Base-by-base conservation (phyloP, 306 rosid genomes). In the Corylus americana region DNA sequence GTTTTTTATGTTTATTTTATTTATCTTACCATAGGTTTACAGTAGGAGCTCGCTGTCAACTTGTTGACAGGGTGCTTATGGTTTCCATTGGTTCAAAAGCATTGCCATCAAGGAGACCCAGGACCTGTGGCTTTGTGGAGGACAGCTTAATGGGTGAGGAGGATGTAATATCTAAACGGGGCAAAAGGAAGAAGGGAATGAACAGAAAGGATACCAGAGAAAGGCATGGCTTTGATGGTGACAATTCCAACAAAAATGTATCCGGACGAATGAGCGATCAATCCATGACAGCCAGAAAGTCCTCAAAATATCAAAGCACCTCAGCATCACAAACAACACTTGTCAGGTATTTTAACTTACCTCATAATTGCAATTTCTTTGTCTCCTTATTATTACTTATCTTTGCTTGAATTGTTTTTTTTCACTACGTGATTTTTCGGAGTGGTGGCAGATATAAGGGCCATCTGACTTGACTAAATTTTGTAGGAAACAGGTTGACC, bases 401-500 rank as follows among this genome's bases (percentile, higher is more conserved):
- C 35, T 59, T 66, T 39, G 14, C 71, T 39, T 22, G 10, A 6
- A 70, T 10, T 59, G 50, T 16, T 3, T 58, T 54, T 51, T 37
- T 64, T 35, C 10, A 37, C 61, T 45, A 13, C 8, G 20, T 47
- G 50, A 73, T 51, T 49, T 50, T 79, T 55, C 47, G 45, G 55
- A 20, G 8, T 42, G 20, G 25, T 75, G 55, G 62, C 37, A 4
- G 16, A 20, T 67, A 55, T 18, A 59, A 67, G 74, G 57, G 63
- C 74, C 37, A 54, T 67, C 11, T 54, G 78, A 54, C 58, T 73
- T 31, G 62, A 44, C 48, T 78, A 31, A 75, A 76, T 74, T 39
- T 68, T 88, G 81, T 62, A 91, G 98, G 96, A 95, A 92, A 80
- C 94, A 78, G 82, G 87, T 95, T 74, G 99, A 92, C 78, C 98